These are phyloP conservation scores for Agaricus blazei DNA, from an alignment of 768 basidiomycete genomes.

Conservation along the genomic window DNA sequence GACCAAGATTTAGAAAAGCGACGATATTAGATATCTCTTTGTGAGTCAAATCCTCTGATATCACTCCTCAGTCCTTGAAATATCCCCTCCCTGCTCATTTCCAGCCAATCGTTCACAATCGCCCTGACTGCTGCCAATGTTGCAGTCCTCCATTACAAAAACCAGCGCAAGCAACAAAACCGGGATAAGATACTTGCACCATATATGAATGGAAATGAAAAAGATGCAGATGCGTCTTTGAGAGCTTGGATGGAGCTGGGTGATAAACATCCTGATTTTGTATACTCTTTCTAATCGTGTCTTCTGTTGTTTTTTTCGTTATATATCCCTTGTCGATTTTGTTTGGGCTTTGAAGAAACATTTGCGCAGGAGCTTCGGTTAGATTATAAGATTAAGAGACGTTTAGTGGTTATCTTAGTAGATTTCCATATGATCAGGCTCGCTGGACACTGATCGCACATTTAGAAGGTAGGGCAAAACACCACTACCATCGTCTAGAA, in stretches of 20 bases:
- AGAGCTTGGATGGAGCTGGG: constrained; percentile 30
- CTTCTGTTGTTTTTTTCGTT: too few relatives aligned
- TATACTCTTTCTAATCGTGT: constrained; percentile 18
- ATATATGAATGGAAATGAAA: constrained; percentile 18
- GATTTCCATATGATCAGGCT: too few relatives aligned
- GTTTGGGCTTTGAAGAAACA: too few relatives aligned
- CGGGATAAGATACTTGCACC: constrained; percentile 24
- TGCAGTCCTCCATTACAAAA: constrained; percentile 22
- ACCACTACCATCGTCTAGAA: too few relatives aligned
- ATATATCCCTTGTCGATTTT: too few relatives aligned
- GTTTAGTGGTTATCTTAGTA: too few relatives aligned
- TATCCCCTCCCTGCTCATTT: neutral
- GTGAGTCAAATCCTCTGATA: constrained; percentile 17
- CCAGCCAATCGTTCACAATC: constrained; percentile 22
- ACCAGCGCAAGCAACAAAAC: constrained; percentile 19
- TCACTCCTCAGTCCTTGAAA: neutral
- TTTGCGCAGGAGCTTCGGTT: too few relatives aligned
- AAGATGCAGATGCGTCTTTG: constrained; percentile 20
- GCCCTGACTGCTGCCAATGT: constrained; percentile 21
- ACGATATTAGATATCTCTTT: constrained; percentile 32
- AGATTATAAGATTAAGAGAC: too few relatives aligned
- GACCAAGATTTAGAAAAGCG: constrained; percentile 29
- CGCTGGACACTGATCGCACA: too few relatives aligned
- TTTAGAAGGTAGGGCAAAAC: too few relatives aligned
- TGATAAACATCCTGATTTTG: constrained; percentile 31